phyloP scores from a whole-genome alignment of 139 green algal genomes.

The Penium margaritaceum region DNA sequence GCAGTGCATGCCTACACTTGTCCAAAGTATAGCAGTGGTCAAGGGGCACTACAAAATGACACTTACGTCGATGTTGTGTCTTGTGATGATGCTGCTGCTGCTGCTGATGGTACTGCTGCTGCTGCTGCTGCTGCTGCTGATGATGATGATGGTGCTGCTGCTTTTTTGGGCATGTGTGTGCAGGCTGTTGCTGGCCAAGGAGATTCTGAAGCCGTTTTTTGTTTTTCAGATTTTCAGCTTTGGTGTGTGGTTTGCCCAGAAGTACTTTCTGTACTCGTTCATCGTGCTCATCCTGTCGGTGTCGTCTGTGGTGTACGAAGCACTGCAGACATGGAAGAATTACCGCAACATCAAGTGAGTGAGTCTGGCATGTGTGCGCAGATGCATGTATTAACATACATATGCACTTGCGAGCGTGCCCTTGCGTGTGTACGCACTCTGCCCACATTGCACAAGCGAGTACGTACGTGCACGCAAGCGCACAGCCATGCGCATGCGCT shows the following conservation, averaged over 20 bases:
- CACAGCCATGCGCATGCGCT: no score
- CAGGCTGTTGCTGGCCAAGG: conserved; percentile 61
- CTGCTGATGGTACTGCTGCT: neutral
- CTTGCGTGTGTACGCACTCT: no score
- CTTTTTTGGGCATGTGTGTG: neutral
- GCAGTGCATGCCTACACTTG: neutral
- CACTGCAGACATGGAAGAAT: conserved; percentile 11
- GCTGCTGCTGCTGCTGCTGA: neutral
- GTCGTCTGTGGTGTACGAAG: conserved; percentile 10
- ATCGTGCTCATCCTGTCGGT: conserved; percentile 22
- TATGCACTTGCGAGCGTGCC: no score
- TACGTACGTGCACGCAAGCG: no score
- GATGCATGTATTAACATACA: no score
- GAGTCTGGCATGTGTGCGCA: no score
- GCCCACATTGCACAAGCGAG: no score
- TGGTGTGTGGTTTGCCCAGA: conserved; percentile 60
- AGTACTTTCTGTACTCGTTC: conserved; percentile 28
- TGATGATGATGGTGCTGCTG: neutral
- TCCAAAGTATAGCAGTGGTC: no score
- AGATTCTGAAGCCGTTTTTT: conserved; percentile 89
- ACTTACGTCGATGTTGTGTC: neutral
- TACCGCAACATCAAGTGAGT: conserved; percentile 9
- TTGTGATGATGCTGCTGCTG: neutral
- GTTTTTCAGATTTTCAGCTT: conserved; percentile 79
- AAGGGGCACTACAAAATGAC: no score